Conservation (phyloP, 177 flowering plant species). For the Vitis hybrid region DNA sequence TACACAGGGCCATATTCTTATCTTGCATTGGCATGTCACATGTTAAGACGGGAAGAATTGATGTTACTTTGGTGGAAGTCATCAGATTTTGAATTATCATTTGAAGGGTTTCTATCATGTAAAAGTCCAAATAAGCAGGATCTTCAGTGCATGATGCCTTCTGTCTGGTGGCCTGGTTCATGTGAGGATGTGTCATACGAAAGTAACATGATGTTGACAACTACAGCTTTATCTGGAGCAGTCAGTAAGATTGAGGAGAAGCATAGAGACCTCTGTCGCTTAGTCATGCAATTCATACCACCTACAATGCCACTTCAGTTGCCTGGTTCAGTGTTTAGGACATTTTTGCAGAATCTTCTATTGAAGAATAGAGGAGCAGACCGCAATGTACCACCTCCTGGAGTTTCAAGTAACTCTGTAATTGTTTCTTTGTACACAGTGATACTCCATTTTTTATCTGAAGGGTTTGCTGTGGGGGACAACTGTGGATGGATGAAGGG, state of each 20-base stretch:
- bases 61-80: conserved; percentile 84
- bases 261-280: conserved; percentile 84
- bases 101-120: too few species aligned
- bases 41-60: conserved; percentile 70
- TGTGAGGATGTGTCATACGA: conserved; percentile 69
- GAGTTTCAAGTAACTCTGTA: conserved; percentile 77
- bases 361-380: conserved; percentile 56
- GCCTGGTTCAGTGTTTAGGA: conserved; percentile 83
- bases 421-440: conserved; percentile 84
- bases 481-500: conserved; percentile 60
- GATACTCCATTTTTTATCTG: conserved; percentile 86
- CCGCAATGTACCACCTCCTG: conserved; percentile 64
- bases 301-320: conserved; percentile 69
- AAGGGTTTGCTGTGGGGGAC: conserved; percentile 63
- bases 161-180: too few species aligned
- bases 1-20: too few species aligned
- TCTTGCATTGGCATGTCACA: conserved; percentile 46
- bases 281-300: conserved; percentile 85
- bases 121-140: too few species aligned
- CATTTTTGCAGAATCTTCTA: conserved; percentile 57
- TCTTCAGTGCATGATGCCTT: too few species aligned
- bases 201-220: conserved; percentile 74
- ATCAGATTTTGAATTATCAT: too few species aligned
- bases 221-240: conserved; percentile 70
- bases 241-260: conserved; percentile 87